These are phyloP conservation scores for Venturia oleaginea DNA, from an alignment of 2,329 filamentous ascomycete species.

Conservation along the genomic window DNA sequence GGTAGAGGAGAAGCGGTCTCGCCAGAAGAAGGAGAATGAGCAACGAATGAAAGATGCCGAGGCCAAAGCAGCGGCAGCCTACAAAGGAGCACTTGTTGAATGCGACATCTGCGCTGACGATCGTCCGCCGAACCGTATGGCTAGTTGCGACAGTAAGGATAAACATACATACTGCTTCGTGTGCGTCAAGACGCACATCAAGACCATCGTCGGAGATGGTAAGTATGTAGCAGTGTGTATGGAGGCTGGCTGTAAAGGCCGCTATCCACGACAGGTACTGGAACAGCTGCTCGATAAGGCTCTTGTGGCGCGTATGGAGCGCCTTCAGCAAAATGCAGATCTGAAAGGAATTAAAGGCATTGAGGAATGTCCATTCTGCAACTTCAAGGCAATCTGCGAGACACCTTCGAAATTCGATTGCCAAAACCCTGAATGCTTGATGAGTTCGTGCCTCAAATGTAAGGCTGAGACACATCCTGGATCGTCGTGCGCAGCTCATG, in stretches of 20 bases:
- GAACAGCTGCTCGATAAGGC: slow-evolving; percentile 49
- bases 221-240: slow-evolving; percentile 63
- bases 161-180: slow-evolving; percentile 60
- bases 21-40: neutral
- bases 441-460: neutral
- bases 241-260: slow-evolving; percentile 55
- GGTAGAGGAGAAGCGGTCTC: neutral
- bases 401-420: slow-evolving; percentile 49
- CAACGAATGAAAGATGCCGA: neutral
- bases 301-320: slow-evolving; percentile 53
- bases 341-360: slow-evolving; percentile 65
- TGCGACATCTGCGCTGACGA: slow-evolving; percentile 61
- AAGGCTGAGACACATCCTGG: neutral
- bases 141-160: slow-evolving; percentile 52
- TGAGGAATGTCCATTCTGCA: slow-evolving; percentile 71
- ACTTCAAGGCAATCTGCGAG: slow-evolving; percentile 63
- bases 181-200: slow-evolving; percentile 58
- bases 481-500: neutral
- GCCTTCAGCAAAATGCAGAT: slow-evolving; percentile 61
- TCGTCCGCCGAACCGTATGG: slow-evolving; percentile 55
- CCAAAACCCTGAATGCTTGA: slow-evolving; percentile 17
- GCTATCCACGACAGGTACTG: slow-evolving; percentile 50
- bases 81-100: neutral
- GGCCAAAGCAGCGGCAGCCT: neutral
- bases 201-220: slow-evolving; percentile 58